Evolutionary conservation across 495 filamentous ascomycete genomes (phyloP), one percentile per base, ranked within the genome.

Genomic region (Podospora fimiseda): DNA sequence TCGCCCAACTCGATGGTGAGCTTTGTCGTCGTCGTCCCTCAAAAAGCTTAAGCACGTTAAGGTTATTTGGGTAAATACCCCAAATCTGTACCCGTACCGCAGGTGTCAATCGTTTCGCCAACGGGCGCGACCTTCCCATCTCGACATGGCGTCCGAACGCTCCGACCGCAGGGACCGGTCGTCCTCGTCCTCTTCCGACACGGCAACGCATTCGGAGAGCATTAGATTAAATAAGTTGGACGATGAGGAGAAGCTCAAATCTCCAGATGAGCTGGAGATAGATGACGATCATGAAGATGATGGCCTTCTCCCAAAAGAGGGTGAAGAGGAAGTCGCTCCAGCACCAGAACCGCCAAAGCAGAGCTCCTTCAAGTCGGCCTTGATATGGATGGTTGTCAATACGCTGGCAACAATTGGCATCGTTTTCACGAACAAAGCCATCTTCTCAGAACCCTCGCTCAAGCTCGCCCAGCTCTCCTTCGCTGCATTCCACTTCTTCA

Each of bases 341-440:
- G 19, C 18, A 54, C 16, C 30, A n/a, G 19, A 16, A 15, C 15
- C 15, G 18, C 55, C 70, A 19, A 41, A 50, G 21, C 43, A 63
- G 36, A 60, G 41, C 47, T 59, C 61, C 20, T 62, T 69, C 42
- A 46, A 46, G 11, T 60, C 67, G 37, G 70, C 72, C 40, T 51
- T 77, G 19, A 60, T 74, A 47, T 83, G 81, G 80, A 81, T 81
- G 62, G 60, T 65, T 30, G 68, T 81, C 51, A 84, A 84, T 57
- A 83, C 78, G 16, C 48, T 84, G 47, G 79, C 80, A 11, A 83
- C 80, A 3, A 80, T 84, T 46, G 78, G 78, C 13, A 84, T 84
- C 62, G 80, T 89, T 47, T 88, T 88, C 65, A 86, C 81, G 37
- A 89, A 88, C 69, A 88, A 89, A 67, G 77, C 75, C 41, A 86